phyloP scores from a whole-genome alignment of 2,329 filamentous ascomycete genomes.

The Fusarium armeniacum region DNA sequence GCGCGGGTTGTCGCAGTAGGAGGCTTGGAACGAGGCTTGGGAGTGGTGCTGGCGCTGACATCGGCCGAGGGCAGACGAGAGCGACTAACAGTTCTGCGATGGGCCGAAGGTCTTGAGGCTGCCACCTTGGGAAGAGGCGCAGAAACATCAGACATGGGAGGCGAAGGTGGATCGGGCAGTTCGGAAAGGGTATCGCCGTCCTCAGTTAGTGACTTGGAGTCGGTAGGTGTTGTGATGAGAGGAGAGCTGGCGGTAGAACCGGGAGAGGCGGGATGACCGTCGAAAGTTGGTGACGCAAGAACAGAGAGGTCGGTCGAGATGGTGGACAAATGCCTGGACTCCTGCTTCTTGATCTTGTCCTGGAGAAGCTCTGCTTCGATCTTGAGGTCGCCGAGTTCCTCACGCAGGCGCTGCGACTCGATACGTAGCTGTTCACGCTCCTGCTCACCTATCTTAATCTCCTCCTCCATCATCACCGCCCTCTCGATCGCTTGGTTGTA shows the following conservation, averaged over 20 bases:
- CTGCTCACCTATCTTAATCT: constrained; percentile 90
- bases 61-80: constrained; percentile 68
- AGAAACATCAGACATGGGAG: constrained; percentile 90
- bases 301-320: constrained; percentile 74
- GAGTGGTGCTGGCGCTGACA: constrained; percentile 66
- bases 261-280: constrained; percentile 79
- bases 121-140: constrained; percentile 67
- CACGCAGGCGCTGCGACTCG: constrained; percentile 88
- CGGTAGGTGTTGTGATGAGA: constrained; percentile 88
- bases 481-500: constrained; percentile 96
- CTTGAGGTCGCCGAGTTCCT: constrained; percentile 92
- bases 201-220: constrained; percentile 69
- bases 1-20: constrained; percentile 52
- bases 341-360: constrained; percentile 87
- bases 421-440: constrained; percentile 92
- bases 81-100: constrained; percentile 53
- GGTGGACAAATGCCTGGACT: constrained; percentile 68
- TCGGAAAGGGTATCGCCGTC: constrained; percentile 72
- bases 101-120: constrained; percentile 53
- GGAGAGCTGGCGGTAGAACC: constrained; percentile 90
- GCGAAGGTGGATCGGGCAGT: constrained; percentile 88
- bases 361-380: constrained; percentile 95
- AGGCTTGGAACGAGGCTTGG: constrained; percentile 69
- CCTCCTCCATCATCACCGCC: constrained; percentile 93
- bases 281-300: constrained; percentile 79